phyloP scores from a whole-genome alignment of 2,329 filamentous ascomycete species.

The Fusarium mundagurra region DNA sequence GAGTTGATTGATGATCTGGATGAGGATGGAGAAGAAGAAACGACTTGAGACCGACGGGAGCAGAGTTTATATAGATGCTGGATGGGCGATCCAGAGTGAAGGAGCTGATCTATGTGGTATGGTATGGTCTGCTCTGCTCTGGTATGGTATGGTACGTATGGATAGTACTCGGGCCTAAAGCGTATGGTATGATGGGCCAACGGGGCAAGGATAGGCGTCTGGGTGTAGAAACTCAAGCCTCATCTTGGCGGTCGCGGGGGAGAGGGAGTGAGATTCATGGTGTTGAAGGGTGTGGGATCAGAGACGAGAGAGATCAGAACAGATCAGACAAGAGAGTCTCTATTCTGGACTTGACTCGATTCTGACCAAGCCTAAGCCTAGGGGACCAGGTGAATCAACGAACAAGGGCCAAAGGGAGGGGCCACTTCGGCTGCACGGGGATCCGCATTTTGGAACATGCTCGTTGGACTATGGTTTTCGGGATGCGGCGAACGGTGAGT shows the following conservation, averaged over 20 bases:
- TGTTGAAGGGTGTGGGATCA: slow-evolving; percentile 27
- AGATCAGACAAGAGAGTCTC: slow-evolving; percentile 25
- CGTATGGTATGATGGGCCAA: slow-evolving; percentile 44
- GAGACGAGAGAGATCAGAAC: slow-evolving; percentile 18
- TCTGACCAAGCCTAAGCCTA: not conserved
- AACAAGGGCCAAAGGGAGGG: slow-evolving; percentile 27
- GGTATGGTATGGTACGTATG: slow-evolving; percentile 21
- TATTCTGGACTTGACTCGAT: slow-evolving; percentile 1
- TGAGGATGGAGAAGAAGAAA: slow-evolving; percentile 41
- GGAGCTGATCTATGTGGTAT: slow-evolving; percentile 21
- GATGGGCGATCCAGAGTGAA: slow-evolving; percentile 32
- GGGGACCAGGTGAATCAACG: slow-evolving; percentile 8
- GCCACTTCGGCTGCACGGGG: slow-evolving; percentile 44
- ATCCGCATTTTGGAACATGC: slow-evolving; percentile 37
- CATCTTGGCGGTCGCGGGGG: slow-evolving; percentile 41
- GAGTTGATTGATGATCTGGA: slow-evolving; percentile 41
- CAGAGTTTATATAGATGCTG: slow-evolving; percentile 44
- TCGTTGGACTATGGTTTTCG: slow-evolving; percentile 26
- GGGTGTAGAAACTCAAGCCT: slow-evolving; percentile 37
- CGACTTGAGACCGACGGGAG: slow-evolving; percentile 33
- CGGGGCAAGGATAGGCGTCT: slow-evolving; percentile 37
- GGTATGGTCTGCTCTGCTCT: slow-evolving; percentile 2
- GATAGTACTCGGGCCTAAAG: slow-evolving; percentile 37
- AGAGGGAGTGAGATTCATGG: slow-evolving; percentile 32
- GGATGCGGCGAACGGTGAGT: slow-evolving; percentile 31